Evolutionary conservation across 1,139 yeast species (phyloP), one percentile per base, ranked within the genome.

Genomic region (Wickerhamomyces sp.): DNA sequence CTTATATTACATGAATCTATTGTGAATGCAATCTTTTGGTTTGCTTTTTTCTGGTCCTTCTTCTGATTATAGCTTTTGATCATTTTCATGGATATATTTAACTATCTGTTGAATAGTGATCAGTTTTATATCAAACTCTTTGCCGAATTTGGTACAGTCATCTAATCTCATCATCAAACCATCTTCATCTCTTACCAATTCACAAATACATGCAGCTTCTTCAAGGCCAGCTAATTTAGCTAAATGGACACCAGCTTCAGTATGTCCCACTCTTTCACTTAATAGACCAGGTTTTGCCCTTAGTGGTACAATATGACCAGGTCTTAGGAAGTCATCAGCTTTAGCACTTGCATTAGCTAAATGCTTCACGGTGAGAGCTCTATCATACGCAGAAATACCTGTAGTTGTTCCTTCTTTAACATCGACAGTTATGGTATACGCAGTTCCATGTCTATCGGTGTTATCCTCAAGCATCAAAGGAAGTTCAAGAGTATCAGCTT

Each of bases 141-240:
- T 63, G 33, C 89, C 75, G 59, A 92, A 90, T 52, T 69, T 67
- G 37, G 76, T 63, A 65, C 97, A 92, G 60, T 92, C 96, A 51
- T 81, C 85, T 49, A 90, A 69, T 61, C 98, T 79, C 81, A 92
- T 89, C 98, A 94, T 94, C 48, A 84, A 71, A 1, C 98, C 98
- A 58, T 92, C 97, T 40, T 81, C 84, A 52, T 90, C 97, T 47
- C 86, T 76, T 24, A 94, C 97, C 55, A 94, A 70, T 64, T 94
- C 99, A 61, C 97, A 87, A 49, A 94, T 92, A 31, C 86, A 94
- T 9, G 87, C 95, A 3, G 90, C 97, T 4, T 95, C 95, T 49
- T 78, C 76, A 52, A 86, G 70, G 0, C 89, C 90, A 3, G 92
- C 74, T 56, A 90, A 70, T 54, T 70, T 68, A 58, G 96, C 82